These are phyloP conservation scores for Akanthomyces uredinophilus DNA, from an alignment of 2,329 filamentous ascomycete genomes.

Conservation along the genomic window DNA sequence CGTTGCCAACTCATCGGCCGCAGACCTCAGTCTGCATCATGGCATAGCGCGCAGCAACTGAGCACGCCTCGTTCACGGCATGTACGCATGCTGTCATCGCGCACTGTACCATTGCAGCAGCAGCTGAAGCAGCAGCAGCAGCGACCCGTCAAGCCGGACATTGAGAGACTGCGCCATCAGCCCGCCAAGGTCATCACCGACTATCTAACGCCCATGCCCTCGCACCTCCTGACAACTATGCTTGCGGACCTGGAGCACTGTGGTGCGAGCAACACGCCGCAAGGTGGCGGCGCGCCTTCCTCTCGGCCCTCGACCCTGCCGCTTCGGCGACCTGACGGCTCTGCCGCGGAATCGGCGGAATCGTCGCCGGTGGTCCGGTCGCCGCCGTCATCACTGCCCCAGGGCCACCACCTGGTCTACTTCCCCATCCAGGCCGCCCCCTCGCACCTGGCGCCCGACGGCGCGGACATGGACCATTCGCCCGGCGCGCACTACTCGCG, in stretches of 20 bases:
- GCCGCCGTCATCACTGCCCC: slow-evolving; percentile 42
- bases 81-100: slow-evolving; percentile 1
- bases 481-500: slow-evolving; percentile 68
- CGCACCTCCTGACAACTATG: slow-evolving; percentile 59
- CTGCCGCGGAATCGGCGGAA: neutral
- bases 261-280: neutral
- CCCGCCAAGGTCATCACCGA: slow-evolving; percentile 36
- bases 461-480: slow-evolving; percentile 74
- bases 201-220: slow-evolving; percentile 52
- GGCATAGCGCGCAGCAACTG: neutral
- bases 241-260: slow-evolving; percentile 44
- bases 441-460: slow-evolving; percentile 66
- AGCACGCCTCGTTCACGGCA: neutral
- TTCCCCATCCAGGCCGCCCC: slow-evolving; percentile 68
- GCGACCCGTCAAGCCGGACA: slow-evolving; percentile 8
- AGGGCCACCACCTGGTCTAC: slow-evolving; percentile 79
- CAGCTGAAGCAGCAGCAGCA: no score
- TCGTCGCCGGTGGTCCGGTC: slow-evolving; percentile 18
- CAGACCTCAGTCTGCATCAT: neutral
- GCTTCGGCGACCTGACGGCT: neutral
- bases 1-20: neutral
- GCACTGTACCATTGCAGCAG: neutral
- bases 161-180: slow-evolving; percentile 23
- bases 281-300: no score
- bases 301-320: neutral